These are phyloP conservation scores for Vanrija pseudolonga DNA, from an alignment of 1,284 basidiomycete species.

Conservation along the genomic window DNA sequence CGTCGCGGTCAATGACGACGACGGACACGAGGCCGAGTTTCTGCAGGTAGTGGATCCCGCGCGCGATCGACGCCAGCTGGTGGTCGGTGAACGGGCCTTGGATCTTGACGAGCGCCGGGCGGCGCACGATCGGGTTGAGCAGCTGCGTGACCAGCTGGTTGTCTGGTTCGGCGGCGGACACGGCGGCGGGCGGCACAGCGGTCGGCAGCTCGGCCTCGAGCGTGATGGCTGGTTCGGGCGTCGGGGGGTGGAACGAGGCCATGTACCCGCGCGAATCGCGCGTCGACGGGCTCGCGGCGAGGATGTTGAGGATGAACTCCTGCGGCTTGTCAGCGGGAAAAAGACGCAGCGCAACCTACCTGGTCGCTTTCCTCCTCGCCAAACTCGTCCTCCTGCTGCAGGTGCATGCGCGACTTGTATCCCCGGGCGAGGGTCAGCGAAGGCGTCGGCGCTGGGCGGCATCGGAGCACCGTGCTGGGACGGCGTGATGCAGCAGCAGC, in stretches of 20 bases:
- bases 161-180: slow-evolving; percentile 20
- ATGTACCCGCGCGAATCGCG: slow-evolving; percentile 88
- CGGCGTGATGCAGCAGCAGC: background rate
- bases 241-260: slow-evolving; percentile 66
- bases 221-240: slow-evolving; percentile 21
- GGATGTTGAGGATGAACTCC: slow-evolving; percentile 95
- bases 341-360: background rate
- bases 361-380: slow-evolving; percentile 3
- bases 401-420: slow-evolving; percentile 9
- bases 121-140: slow-evolving; percentile 65
- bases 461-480: too few species aligned
- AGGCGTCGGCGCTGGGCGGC: background rate
- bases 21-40: slow-evolving; percentile 92
- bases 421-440: background rate
- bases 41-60: slow-evolving; percentile 90
- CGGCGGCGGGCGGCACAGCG: slow-evolving; percentile 19
- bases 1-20: slow-evolving; percentile 88
- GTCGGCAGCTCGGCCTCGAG: slow-evolving; percentile 19
- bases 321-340: slow-evolving; percentile 43
- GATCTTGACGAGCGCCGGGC: slow-evolving; percentile 82
- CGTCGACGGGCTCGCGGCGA: slow-evolving; percentile 86
- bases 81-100: slow-evolving; percentile 96
- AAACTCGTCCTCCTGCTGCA: slow-evolving; percentile 8
- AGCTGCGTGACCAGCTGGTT: slow-evolving; percentile 74
- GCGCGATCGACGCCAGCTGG: slow-evolving; percentile 88